A percentile compares a stretch with the other conserved stretches of the same genome.
Evolutionary conservation across 345 rosid species (phyloP).

Genomic region (Aethionema arabicum): DNA sequence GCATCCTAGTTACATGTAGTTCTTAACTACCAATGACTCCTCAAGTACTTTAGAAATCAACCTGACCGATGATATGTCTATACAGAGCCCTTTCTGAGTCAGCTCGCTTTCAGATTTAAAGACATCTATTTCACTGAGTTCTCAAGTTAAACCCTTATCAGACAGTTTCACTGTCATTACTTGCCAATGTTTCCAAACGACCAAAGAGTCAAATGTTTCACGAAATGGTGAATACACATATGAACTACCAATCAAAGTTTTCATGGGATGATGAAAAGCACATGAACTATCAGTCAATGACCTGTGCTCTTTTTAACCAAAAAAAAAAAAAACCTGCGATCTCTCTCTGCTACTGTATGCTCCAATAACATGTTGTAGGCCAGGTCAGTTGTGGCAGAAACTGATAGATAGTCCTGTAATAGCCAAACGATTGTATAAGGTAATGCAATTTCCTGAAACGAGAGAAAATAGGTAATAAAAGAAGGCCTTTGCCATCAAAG

Average conservation of each 20-base stretch:
- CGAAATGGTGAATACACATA: neutral
- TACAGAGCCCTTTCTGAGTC: constrained; percentile 1
- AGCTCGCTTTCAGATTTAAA: constrained; percentile 3
- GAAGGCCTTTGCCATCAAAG: constrained; percentile 4
- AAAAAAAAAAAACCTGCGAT: constrained; percentile 70
- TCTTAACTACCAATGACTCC: constrained; percentile 2
- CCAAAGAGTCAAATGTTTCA: neutral
- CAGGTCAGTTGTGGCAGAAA: constrained; percentile 73
- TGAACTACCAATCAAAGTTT: neutral
- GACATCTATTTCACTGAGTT: constrained; percentile 11
- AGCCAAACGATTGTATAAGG: constrained; percentile 28
- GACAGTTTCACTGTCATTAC: constrained; percentile 8
- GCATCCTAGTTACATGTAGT: constrained; percentile 20
- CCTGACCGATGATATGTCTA: constrained; percentile 14
- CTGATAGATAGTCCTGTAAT: constrained; percentile 85
- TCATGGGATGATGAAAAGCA: neutral
- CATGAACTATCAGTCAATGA: neutral
- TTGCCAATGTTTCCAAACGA: constrained; percentile 2
- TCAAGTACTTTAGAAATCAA: constrained; percentile 9
- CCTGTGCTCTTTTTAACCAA: neutral
- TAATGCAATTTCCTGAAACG: constrained; percentile 5
- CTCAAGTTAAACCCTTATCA: neutral
- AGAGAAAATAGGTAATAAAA: constrained; percentile 5
- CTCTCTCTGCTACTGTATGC: constrained; percentile 93
- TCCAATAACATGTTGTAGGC: constrained; percentile 84